A percentile compares a stretch with the other conserved stretches of the same genome.
Evolutionary conservation across 495 filamentous ascomycete species (phyloP).

Genomic region (Mycothermus thermophilus): DNA sequence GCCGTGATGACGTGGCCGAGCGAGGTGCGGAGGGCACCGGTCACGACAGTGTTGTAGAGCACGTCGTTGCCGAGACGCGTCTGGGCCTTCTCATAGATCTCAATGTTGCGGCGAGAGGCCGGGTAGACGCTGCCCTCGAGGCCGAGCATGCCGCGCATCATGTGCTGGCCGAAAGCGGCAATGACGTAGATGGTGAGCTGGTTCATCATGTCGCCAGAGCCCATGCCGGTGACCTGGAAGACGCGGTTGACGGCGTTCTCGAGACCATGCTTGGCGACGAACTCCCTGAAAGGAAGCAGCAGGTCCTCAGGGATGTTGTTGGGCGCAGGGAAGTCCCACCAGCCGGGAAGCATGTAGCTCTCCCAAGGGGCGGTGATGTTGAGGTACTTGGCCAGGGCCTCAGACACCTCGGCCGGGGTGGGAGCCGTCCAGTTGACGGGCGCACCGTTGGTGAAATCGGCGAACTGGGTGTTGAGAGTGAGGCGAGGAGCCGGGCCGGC

Average conservation of each 20-base stretch:
- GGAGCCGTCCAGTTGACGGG: slow-evolving; percentile 11
- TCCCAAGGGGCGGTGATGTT: slow-evolving; percentile 23
- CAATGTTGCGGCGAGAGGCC: slow-evolving; percentile 24
- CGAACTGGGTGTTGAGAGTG: slow-evolving; percentile 15
- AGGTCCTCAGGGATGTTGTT: slow-evolving; percentile 32
- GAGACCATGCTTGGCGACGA: slow-evolving; percentile 26
- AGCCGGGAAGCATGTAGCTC: slow-evolving; percentile 24
- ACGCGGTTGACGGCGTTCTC: slow-evolving; percentile 15
- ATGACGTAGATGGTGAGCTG: slow-evolving; percentile 28
- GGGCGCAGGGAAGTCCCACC: slow-evolving; percentile 26
- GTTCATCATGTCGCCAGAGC: slow-evolving; percentile 23
- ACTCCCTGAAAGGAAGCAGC: slow-evolving; percentile 33
- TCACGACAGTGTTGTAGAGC: slow-evolving; percentile 23
- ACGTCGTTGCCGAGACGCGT: slow-evolving; percentile 22
- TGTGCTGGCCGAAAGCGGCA: slow-evolving; percentile 26
- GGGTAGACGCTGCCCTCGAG: slow-evolving; percentile 16
- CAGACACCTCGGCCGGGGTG: slow-evolving; percentile 11
- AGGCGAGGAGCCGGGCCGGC: slow-evolving; percentile 8
- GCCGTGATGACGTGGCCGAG: slow-evolving; percentile 24
- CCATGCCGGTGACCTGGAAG: slow-evolving; percentile 29
- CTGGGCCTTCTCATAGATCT: slow-evolving; percentile 26
- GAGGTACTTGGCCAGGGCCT: slow-evolving; percentile 25
- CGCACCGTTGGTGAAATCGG: slow-evolving; percentile 30
- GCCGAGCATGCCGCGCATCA: slow-evolving; percentile 24
- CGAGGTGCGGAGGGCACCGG: slow-evolving; percentile 14